These are phyloP conservation scores for Podaxis carcinomalis DNA, from an alignment of 768 basidiomycete species.

Conservation along the genomic window DNA sequence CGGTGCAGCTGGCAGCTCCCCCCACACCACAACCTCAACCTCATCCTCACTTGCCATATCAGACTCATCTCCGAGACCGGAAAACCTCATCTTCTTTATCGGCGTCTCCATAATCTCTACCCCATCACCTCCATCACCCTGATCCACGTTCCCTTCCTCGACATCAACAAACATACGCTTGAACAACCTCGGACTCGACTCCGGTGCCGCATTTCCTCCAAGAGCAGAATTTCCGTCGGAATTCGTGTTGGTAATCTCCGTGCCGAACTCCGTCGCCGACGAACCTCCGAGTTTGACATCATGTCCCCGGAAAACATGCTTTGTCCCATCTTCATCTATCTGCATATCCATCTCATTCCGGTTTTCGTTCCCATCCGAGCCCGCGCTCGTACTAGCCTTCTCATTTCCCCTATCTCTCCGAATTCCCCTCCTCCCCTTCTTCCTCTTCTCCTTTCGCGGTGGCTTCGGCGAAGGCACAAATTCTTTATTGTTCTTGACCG, in stretches of 20 bases:
- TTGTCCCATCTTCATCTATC: slow-evolving; percentile 20
- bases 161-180: slow-evolving; percentile 4
- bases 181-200: neutral
- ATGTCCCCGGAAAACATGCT: neutral
- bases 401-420: slow-evolving; percentile 23
- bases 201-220: neutral
- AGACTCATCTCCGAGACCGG: neutral
- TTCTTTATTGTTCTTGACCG: slow-evolving; percentile 56
- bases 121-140: neutral
- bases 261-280: slow-evolving; percentile 30
- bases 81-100: slow-evolving; percentile 5
- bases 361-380: neutral
- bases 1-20: neutral
- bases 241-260: slow-evolving; percentile 38
- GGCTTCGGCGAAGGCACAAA: slow-evolving; percentile 60
- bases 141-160: slow-evolving; percentile 3
- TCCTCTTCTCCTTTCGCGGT: slow-evolving; percentile 31
- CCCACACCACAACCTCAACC: slow-evolving; percentile 1
- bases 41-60: slow-evolving; percentile 7
- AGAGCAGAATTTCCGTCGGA: neutral
- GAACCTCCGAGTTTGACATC: slow-evolving; percentile 10
- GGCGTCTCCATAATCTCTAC: neutral
- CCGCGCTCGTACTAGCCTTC: slow-evolving; percentile 13
- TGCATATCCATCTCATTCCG: slow-evolving; percentile 20
- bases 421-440: slow-evolving; percentile 25